phyloP scores from a whole-genome alignment of 768 basidiomycete species.

The Chalciporus pseudorubinellus region DNA sequence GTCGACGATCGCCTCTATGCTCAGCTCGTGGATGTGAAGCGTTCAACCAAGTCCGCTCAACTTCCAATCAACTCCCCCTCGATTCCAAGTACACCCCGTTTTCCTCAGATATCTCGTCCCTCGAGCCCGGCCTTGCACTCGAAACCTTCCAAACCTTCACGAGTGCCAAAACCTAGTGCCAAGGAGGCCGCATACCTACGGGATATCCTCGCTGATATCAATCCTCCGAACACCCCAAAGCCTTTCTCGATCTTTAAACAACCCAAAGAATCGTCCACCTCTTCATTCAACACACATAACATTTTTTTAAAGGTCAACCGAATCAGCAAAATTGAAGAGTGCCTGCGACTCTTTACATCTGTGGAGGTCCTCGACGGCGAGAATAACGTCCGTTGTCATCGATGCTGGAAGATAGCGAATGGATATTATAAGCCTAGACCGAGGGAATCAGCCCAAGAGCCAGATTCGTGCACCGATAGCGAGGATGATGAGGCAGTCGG shows the following conservation, averaged over 20 bases:
- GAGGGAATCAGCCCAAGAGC: constrained; percentile 18
- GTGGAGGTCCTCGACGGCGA: constrained; percentile 95
- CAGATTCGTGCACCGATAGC: constrained; percentile 33
- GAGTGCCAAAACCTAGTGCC: constrained; percentile 50
- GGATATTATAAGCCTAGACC: constrained; percentile 47
- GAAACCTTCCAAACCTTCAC: constrained; percentile 41
- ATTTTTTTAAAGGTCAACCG: constrained; percentile 29
- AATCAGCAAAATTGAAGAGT: constrained; percentile 54
- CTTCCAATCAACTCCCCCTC: constrained; percentile 19
- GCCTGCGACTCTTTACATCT: constrained; percentile 81
- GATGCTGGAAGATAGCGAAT: constrained; percentile 91
- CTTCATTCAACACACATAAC: constrained; percentile 20
- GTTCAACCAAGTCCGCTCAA: constrained; percentile 22
- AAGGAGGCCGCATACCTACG: constrained; percentile 68
- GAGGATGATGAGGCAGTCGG: constrained; percentile 31
- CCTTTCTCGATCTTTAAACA: constrained; percentile 53
- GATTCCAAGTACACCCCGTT: constrained; percentile 17
- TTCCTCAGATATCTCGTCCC: constrained; percentile 28
- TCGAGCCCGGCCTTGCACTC: constrained; percentile 31
- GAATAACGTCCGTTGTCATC: constrained; percentile 89
- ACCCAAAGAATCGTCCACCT: constrained; percentile 25
- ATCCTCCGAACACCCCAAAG: constrained; percentile 38
- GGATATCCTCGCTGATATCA: constrained; percentile 64
- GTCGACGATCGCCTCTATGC: constrained; percentile 26
- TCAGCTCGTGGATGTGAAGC: constrained; percentile 27